phyloP scores from a whole-genome alignment of 2,329 filamentous ascomycete species.

The Venturia pyrina region DNA sequence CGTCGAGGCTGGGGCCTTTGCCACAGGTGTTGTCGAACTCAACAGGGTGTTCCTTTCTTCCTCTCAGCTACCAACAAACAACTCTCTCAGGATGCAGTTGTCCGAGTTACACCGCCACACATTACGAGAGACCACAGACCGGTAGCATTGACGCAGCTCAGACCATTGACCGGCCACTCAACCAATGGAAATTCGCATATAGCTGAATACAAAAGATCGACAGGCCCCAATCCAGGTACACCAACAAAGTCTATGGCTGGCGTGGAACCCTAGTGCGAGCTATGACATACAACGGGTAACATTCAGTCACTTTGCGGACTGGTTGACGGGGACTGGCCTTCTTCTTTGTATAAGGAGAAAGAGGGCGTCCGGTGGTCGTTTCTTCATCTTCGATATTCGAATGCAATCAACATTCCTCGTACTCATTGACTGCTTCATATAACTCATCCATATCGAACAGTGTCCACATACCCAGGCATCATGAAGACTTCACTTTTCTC shows the following conservation, averaged over 20 bases:
- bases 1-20: not conserved
- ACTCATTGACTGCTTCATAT: not conserved
- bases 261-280: not conserved
- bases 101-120: not conserved
- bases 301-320: not conserved
- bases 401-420: not conserved
- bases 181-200: not conserved
- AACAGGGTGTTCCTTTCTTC: too few species aligned
- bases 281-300: not conserved
- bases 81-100: not conserved
- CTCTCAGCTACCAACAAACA: not conserved
- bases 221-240: not conserved
- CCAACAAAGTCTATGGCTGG: constrained; percentile 1
- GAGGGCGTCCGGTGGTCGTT: not conserved
- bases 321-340: not conserved
- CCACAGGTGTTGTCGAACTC: not conserved
- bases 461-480: not conserved
- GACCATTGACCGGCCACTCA: not conserved
- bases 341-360: not conserved
- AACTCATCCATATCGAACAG: not conserved
- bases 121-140: not conserved
- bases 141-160: not conserved
- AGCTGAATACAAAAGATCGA: not conserved
- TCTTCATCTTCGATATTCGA: not conserved
- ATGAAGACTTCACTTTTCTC: not conserved